phyloP scores from a whole-genome alignment of 441 rosid genomes.

The Oxalis stricta region DNA sequence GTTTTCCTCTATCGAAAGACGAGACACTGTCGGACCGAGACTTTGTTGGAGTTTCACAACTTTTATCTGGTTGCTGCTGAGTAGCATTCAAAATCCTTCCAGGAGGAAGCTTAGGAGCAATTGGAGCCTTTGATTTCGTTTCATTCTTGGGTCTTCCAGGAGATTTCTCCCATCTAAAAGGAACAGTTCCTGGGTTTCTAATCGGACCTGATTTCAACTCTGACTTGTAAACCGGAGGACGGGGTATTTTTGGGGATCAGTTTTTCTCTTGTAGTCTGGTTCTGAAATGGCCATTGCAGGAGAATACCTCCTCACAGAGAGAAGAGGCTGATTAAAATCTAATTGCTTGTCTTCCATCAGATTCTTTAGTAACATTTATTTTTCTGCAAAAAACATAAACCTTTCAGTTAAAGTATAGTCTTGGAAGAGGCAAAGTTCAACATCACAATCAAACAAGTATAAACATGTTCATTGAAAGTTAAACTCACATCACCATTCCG shows the following conservation, averaged over 20 bases:
- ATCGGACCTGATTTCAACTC: constrained; percentile 80
- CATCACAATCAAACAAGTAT: too few species aligned
- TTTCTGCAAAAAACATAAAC: constrained; percentile 19
- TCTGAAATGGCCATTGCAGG: constrained; percentile 20
- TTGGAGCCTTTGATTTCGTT: constrained; percentile 21
- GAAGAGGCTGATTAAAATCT: constrained; percentile 62
- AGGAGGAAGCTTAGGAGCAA: constrained; percentile 77
- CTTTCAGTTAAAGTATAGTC: constrained; percentile 7
- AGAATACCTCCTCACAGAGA: constrained; percentile 60
- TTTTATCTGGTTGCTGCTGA: constrained; percentile 10
- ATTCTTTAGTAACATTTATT: constrained; percentile 22
- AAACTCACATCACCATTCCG: too few species aligned
- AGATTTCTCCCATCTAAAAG: constrained; percentile 73
- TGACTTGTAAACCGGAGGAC: constrained; percentile 48
- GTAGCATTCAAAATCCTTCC: constrained; percentile 38
- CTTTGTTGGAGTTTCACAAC: background rate
- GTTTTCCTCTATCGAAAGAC: constrained; percentile 9
- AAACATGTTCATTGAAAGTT: too few species aligned
- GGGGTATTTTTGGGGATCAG: constrained; percentile 22
- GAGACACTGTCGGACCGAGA: constrained; percentile 8
- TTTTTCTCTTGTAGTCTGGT: constrained; percentile 26
- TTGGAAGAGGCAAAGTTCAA: background rate
- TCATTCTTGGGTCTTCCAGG: constrained; percentile 78
- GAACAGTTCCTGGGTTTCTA: constrained; percentile 76
- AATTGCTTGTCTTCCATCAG: constrained; percentile 64